Percentiles rank a stretch among this genome's conserved stretches.
Evolutionary conservation across 2,329 filamentous ascomycete species (phyloP).

Genomic region (Aspergillus versicolor): DNA sequence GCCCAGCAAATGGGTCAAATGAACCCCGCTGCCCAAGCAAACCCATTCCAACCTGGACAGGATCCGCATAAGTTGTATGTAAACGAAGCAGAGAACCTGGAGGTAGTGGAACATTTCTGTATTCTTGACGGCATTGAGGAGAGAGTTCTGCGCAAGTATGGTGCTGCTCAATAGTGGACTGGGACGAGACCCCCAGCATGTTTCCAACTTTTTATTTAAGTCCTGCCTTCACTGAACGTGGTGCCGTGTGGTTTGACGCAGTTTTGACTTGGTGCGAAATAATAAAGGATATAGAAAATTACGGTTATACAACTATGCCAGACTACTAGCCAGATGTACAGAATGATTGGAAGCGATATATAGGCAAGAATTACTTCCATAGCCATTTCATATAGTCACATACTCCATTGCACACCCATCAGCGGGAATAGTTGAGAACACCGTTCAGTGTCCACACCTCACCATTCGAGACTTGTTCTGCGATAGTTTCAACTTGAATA

Average conservation of each 20-base stretch:
- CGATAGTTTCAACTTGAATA: conserved; percentile 73
- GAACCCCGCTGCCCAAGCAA: conserved; percentile 62
- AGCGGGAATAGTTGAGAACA: conserved; percentile 54
- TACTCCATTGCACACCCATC: conserved; percentile 2
- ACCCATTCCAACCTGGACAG: conserved; percentile 87
- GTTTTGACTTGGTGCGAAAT: not conserved
- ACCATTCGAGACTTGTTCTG: conserved; percentile 78
- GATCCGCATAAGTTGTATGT: conserved; percentile 95
- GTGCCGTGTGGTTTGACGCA: not conserved
- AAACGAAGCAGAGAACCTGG: conserved; percentile 90
- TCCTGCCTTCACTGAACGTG: not conserved
- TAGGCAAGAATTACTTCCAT: not conserved
- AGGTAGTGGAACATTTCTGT: conserved; percentile 90
- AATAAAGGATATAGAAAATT: not conserved
- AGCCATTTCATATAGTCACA: not conserved
- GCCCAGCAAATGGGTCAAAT: conserved; percentile 78
- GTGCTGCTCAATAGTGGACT: conserved; percentile 7
- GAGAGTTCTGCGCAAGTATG: conserved; percentile 64
- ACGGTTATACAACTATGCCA: not conserved
- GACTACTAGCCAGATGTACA: not conserved
- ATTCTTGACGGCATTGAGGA: conserved; percentile 87
- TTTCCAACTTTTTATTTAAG: not conserved
- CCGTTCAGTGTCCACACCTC: conserved; percentile 77
- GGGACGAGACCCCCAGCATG: not conserved
- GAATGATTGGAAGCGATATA: not conserved